A percentile compares a stretch with the other conserved stretches of the same genome.
Conservation (phyloP, 2,329 filamentous ascomycete species). For the Chaetomium strumarium region DNA sequence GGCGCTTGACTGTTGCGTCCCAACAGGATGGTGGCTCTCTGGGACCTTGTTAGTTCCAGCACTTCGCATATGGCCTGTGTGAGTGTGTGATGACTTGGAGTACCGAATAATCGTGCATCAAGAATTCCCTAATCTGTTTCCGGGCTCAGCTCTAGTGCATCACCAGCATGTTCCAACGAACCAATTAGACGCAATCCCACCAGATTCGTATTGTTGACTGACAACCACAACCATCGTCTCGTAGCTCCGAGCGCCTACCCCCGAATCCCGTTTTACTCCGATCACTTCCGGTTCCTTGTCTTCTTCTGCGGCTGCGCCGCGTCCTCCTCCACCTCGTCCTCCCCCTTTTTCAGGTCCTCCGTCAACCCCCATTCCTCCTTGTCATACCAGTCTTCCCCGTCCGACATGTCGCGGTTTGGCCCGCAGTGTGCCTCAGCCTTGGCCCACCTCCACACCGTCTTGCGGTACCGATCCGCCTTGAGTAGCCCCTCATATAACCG, state of each 20-base stretch:
- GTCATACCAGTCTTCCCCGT: constrained; percentile 88
- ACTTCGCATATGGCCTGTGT: no score
- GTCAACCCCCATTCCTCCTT: constrained; percentile 70
- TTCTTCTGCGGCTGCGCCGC: constrained; percentile 53
- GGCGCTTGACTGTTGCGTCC: neutral
- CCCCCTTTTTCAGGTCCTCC: constrained; percentile 72
- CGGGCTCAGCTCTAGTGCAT: no score
- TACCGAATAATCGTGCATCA: no score
- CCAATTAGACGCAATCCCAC: no score
- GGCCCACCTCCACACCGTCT: constrained; percentile 66
- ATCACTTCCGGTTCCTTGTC: constrained; percentile 50
- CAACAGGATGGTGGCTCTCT: no score
- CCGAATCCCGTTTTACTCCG: neutral
- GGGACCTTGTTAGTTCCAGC: no score
- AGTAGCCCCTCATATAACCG: constrained; percentile 65
- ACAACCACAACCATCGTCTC: neutral
- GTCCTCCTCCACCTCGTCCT: constrained; percentile 78
- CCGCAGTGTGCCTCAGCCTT: constrained; percentile 71
- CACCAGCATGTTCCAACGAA: no score
- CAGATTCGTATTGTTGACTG: no score
- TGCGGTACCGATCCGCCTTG: constrained; percentile 64
- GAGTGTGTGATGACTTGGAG: no score
- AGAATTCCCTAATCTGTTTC: no score
- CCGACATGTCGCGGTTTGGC: constrained; percentile 67
- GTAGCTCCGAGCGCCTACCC: neutral